Evolutionary conservation across 2,329 filamentous ascomycete species (phyloP).

Genomic region (Coniochaeta hoffmannii): DNA sequence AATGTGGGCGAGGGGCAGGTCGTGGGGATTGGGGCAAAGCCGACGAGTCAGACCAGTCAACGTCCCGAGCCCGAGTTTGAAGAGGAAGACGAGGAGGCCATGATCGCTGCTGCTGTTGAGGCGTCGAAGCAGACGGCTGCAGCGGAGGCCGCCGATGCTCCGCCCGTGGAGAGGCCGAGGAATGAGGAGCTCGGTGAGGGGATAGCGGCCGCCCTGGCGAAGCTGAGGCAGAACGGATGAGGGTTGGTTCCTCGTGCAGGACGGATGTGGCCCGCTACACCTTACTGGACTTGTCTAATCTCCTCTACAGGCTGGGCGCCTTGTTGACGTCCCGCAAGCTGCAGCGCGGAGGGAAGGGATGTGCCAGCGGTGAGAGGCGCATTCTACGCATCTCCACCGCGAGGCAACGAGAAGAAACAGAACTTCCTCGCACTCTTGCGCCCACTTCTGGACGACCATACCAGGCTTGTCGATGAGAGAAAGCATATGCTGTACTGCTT

Average conservation of each 20-base stretch:
- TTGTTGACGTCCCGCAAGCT: no score
- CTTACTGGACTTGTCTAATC: no score
- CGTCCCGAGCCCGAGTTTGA: constrained; percentile 14
- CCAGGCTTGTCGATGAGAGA: no score
- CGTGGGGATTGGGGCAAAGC: constrained; percentile 3
- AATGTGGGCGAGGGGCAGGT: background rate
- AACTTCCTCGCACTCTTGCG: no score
- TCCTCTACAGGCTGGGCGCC: no score
- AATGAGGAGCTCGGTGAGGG: constrained; percentile 46
- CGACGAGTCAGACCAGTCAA: constrained; percentile 3
- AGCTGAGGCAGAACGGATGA: constrained; percentile 39
- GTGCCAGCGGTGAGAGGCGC: no score
- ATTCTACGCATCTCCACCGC: background rate
- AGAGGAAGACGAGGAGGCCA: constrained; percentile 41
- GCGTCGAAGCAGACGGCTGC: constrained; percentile 33
- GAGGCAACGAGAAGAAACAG: no score
- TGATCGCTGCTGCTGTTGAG: constrained; percentile 39
- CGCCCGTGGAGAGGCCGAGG: constrained; percentile 5
- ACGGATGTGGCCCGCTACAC: no score
- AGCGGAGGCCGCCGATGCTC: constrained; percentile 11
- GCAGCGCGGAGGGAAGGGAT: no score
- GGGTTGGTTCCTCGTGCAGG: no score
- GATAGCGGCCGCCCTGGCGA: constrained; percentile 54
- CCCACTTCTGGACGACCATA: no score
- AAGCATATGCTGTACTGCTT: background rate